phyloP scores from a whole-genome alignment of 1,284 basidiomycete genomes.

The Microbotryum intermedium region DNA sequence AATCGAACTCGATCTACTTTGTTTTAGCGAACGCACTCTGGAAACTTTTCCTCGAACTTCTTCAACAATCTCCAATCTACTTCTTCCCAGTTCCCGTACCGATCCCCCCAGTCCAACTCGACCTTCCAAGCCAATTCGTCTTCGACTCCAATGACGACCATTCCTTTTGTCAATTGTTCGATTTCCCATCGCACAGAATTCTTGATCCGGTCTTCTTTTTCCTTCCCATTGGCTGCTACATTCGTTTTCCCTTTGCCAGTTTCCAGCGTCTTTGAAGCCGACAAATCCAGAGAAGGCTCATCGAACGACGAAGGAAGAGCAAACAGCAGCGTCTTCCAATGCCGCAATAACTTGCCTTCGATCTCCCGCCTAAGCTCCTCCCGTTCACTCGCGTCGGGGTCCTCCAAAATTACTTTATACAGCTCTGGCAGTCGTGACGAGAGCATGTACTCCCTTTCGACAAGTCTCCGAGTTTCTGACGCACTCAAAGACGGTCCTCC shows the following conservation, averaged over 20 bases:
- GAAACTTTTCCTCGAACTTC: conserved; percentile 62
- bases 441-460: conserved; percentile 35
- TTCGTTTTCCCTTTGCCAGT: conserved; percentile 38
- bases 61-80: conserved; percentile 58
- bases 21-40: conserved; percentile 38
- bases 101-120: conserved; percentile 66
- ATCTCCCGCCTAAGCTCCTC: conserved; percentile 52
- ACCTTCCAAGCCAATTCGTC: conserved; percentile 72
- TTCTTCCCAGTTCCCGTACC: conserved; percentile 50
- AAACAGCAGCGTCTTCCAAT: conserved; percentile 53
- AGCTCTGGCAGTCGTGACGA: conserved; percentile 37
- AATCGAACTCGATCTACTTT: background rate
- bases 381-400: conserved; percentile 62
- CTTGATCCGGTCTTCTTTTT: conserved; percentile 45
- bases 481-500: conserved; percentile 47
- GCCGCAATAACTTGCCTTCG: conserved; percentile 60
- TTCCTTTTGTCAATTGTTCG: conserved; percentile 59
- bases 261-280: conserved; percentile 30
- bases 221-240: conserved; percentile 36
- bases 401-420: conserved; percentile 65
- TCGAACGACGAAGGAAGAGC: conserved; percentile 46
- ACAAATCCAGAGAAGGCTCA: conserved; percentile 33
- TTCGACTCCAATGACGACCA: conserved; percentile 61
- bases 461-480: conserved; percentile 29
- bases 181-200: conserved; percentile 51